phyloP scores from a whole-genome alignment of 495 filamentous ascomycete genomes.

The Penicillium pancosmium region DNA sequence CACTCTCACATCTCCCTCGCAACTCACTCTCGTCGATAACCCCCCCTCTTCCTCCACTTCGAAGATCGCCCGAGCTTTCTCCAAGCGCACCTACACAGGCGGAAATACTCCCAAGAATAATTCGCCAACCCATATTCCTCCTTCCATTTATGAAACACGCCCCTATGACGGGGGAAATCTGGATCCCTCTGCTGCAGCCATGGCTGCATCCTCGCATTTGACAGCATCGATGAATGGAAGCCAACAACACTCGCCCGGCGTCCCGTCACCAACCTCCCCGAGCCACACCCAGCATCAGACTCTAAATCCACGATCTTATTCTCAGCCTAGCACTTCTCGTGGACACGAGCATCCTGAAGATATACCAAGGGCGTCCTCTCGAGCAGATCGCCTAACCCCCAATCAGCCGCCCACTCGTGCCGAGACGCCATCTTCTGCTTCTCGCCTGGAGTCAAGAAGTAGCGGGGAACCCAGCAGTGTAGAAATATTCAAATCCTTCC shows the following conservation, averaged over 20 bases:
- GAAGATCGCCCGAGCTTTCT: constrained; percentile 56
- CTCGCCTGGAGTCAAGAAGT: constrained; percentile 57
- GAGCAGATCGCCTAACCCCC: constrained; percentile 42
- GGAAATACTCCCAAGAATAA: constrained; percentile 72
- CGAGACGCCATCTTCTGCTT: constrained; percentile 34
- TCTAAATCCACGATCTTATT: constrained; percentile 52
- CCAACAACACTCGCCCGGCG: constrained; percentile 66
- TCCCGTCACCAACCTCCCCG: constrained; percentile 85
- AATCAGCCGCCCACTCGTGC: constrained; percentile 44
- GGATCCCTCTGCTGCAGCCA: constrained; percentile 66
- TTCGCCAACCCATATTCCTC: constrained; percentile 77
- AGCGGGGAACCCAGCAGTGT: constrained; percentile 55
- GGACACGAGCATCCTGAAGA: constrained; percentile 52
- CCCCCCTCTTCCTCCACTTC: constrained; percentile 16
- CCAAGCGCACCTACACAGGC: constrained; percentile 87
- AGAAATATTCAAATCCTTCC: constrained; percentile 98
- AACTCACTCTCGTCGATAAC: constrained; percentile 37
- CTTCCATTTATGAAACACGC: constrained; percentile 56
- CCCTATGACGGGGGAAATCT: constrained; percentile 53
- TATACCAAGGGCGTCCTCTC: constrained; percentile 26
- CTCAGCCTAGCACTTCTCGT: constrained; percentile 30
- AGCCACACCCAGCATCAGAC: constrained; percentile 50
- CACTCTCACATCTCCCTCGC: constrained; percentile 46
- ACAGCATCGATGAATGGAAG: constrained; percentile 71
- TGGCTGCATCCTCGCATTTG: constrained; percentile 76